These are phyloP conservation scores for Musa troglodytarum DNA, from an alignment of 176 grass and related monocot species.

Conservation along the genomic window DNA sequence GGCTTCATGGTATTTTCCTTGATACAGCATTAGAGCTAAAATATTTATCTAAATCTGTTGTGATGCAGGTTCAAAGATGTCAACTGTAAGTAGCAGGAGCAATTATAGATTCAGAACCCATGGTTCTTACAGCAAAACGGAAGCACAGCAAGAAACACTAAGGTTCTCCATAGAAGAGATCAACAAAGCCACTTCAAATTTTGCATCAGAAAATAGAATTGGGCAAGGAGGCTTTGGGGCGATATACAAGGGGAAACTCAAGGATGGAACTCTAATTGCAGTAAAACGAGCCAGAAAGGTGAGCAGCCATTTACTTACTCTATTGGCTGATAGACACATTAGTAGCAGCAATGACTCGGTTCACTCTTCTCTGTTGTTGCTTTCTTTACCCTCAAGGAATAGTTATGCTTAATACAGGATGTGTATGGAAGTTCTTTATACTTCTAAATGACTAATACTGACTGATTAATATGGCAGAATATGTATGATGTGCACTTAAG, in stretches of 20 bases:
- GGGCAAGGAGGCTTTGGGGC: slow-evolving; percentile 74
- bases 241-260: slow-evolving; percentile 73
- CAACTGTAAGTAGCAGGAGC: slow-evolving; percentile 47
- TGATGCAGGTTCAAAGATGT: slow-evolving; percentile 57
- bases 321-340: not conserved
- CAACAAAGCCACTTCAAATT: slow-evolving; percentile 67
- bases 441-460: not conserved
- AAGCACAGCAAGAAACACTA: slow-evolving; percentile 21
- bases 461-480: slow-evolving; percentile 43
- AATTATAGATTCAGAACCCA: slow-evolving; percentile 31
- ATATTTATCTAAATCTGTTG: slow-evolving; percentile 2
- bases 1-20: not conserved
- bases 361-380: not conserved
- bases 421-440: not conserved
- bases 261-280: slow-evolving; percentile 71
- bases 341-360: not conserved
- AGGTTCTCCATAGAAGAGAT: slow-evolving; percentile 54
- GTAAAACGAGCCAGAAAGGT: slow-evolving; percentile 87
- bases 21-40: not conserved
- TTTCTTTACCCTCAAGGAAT: not conserved
- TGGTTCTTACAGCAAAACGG: slow-evolving; percentile 23
- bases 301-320: slow-evolving; percentile 3
- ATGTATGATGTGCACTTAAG: slow-evolving; percentile 46
- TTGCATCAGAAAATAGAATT: slow-evolving; percentile 65
- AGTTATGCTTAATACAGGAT: not conserved